Percentiles rank a stretch among this genome's conserved stretches.
phyloP scores from a whole-genome alignment of 2,329 filamentous ascomycete species.

The Aspergillus fructus region DNA sequence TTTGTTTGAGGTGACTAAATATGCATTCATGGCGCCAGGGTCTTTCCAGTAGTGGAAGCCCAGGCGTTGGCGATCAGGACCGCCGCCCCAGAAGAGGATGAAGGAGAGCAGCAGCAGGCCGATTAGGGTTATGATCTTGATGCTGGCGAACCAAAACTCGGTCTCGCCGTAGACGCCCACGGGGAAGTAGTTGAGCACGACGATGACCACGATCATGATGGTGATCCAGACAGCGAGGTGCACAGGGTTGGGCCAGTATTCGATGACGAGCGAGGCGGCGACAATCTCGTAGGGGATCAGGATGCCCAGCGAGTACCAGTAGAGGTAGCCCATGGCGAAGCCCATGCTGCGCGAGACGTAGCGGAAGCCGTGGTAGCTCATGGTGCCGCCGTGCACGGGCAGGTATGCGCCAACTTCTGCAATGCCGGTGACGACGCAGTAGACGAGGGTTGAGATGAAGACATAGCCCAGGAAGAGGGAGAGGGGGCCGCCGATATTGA shows the following conservation, averaged over 20 bases:
- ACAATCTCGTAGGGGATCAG: conserved; percentile 60
- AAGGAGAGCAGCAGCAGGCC: conserved; percentile 54
- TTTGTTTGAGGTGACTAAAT: conserved; percentile 41
- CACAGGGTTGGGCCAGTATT: conserved; percentile 56
- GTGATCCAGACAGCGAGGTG: conserved; percentile 53
- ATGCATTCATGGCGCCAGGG: conserved; percentile 50
- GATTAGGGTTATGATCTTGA: conserved; percentile 53
- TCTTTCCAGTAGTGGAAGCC: conserved; percentile 54
- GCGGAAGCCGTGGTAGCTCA: conserved; percentile 45
- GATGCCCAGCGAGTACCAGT: conserved; percentile 51
- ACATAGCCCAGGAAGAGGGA: conserved; percentile 54
- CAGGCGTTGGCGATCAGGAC: conserved; percentile 50
- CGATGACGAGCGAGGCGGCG: conserved; percentile 64
- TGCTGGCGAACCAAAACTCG: conserved; percentile 55
- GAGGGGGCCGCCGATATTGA: conserved; percentile 53
- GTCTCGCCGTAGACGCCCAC: conserved; percentile 54
- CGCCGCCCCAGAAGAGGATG: conserved; percentile 58
- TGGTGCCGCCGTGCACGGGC: conserved; percentile 45
- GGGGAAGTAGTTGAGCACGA: conserved; percentile 49
- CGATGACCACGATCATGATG: conserved; percentile 60
- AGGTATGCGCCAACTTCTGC: conserved; percentile 44
- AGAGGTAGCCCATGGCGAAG: conserved; percentile 45
- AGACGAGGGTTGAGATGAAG: conserved; percentile 49
- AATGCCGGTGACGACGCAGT: conserved; percentile 49
- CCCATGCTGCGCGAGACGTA: conserved; percentile 44